Percentiles rank a stretch among this genome's conserved stretches.
These are phyloP conservation scores for Heterobasidion annosum DNA, from an alignment of 1,284 basidiomycete species.

Conservation along the genomic window DNA sequence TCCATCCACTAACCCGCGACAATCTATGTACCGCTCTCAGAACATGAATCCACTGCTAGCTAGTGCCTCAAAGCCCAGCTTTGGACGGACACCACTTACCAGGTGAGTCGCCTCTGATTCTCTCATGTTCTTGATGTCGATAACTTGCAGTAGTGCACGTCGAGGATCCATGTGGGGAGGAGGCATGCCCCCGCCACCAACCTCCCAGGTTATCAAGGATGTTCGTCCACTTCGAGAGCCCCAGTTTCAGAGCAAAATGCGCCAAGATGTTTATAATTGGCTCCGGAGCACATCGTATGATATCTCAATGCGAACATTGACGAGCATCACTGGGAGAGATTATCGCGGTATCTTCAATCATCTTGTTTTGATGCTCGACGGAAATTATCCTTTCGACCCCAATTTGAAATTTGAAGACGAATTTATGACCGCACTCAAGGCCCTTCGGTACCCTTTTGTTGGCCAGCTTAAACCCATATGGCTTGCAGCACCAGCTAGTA, in stretches of 20 bases:
- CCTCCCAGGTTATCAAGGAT: constrained; percentile 52
- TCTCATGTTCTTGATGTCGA: neutral
- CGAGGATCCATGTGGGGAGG: constrained; percentile 62
- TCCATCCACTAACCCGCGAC: constrained; percentile 46
- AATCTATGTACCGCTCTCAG: constrained; percentile 59
- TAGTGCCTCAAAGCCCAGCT: constrained; percentile 57
- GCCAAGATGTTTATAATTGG: constrained; percentile 65
- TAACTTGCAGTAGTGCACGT: constrained; percentile 42
- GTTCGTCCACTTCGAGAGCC: constrained; percentile 67
- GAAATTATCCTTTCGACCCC: constrained; percentile 47
- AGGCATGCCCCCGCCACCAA: constrained; percentile 33
- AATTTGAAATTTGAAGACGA: constrained; percentile 73
- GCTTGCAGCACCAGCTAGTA: constrained; percentile 76
- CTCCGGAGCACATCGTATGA: constrained; percentile 57
- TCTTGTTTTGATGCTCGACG: constrained; percentile 67
- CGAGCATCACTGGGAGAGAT: constrained; percentile 73
- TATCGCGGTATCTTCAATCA: constrained; percentile 76
- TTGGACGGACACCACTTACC: constrained; percentile 68
- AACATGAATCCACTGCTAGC: constrained; percentile 58
- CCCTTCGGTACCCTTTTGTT: constrained; percentile 69
- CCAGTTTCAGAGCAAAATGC: constrained; percentile 64
- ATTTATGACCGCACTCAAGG: constrained; percentile 63
- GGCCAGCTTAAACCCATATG: constrained; percentile 72
- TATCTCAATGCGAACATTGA: constrained; percentile 54
- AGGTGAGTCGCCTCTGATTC: constrained; percentile 34